These are phyloP conservation scores for Serendipita vermifera DNA, from an alignment of 768 basidiomycete genomes.

Conservation along the genomic window DNA sequence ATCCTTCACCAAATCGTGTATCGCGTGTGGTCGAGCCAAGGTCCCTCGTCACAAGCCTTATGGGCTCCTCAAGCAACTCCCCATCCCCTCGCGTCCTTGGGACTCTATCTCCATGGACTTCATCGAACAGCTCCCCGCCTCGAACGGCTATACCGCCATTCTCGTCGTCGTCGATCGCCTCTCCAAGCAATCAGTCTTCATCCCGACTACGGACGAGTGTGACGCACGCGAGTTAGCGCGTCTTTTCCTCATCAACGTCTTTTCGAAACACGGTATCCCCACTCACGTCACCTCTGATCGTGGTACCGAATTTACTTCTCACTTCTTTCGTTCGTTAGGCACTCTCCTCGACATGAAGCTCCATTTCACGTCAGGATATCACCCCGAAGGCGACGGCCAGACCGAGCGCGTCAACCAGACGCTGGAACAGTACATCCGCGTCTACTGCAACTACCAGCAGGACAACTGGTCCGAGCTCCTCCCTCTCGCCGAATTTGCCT, in stretches of 20 bases:
- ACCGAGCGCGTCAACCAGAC: conserved; percentile 23
- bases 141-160: conserved; percentile 27
- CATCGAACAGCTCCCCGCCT: conserved; percentile 27
- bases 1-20: conserved; percentile 27
- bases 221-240: conserved; percentile 25
- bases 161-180: conserved; percentile 30
- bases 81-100: conserved; percentile 24
- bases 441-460: conserved; percentile 22
- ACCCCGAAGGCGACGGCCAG: conserved; percentile 13
- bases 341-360: conserved; percentile 8
- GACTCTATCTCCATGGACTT: conserved; percentile 27
- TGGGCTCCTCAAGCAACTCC: conserved; percentile 23
- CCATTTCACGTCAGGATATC: conserved; percentile 12
- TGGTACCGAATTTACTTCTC: conserved; percentile 12
- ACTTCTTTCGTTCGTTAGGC: conserved; percentile 13
- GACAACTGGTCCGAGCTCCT: conserved; percentile 26
- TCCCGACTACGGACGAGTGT: conserved; percentile 24
- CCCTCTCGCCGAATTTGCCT: conserved; percentile 24
- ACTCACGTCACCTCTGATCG: conserved; percentile 13
- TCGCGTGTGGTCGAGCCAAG: conserved; percentile 26
- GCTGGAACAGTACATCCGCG: conserved; percentile 22
- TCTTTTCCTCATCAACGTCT: conserved; percentile 30
- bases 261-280: conserved; percentile 14
- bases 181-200: conserved; percentile 32
- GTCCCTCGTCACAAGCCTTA: conserved; percentile 25